These are phyloP conservation scores for Skeletonema menzelii DNA, from an alignment of 108 stramenopile genomes.

Conservation along the genomic window DNA sequence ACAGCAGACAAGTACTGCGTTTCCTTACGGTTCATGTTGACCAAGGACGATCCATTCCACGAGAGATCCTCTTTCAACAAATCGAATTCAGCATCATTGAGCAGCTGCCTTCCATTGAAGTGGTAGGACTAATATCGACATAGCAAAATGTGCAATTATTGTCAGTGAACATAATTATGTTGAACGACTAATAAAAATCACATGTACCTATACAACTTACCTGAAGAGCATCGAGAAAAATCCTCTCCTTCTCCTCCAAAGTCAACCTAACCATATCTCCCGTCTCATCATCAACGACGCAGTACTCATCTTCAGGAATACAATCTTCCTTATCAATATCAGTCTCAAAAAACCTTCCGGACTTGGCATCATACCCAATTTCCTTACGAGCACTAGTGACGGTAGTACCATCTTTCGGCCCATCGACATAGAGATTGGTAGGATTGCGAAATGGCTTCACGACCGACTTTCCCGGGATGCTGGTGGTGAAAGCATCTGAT, in stretches of 20 bases:
- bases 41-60: conserved; percentile 85
- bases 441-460: conserved; percentile 6
- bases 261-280: conserved; percentile 76
- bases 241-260: conserved; percentile 90
- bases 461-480: conserved; percentile 4
- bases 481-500: conserved; percentile 30
- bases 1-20: conserved; percentile 84
- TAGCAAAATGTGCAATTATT: not conserved
- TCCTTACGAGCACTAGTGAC: conserved; percentile 64
- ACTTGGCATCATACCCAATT: conserved; percentile 68
- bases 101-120: conserved; percentile 80
- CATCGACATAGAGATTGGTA: conserved; percentile 24
- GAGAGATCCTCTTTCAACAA: conserved; percentile 91
- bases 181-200: not conserved
- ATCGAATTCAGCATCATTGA: conserved; percentile 91
- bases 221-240: conserved; percentile 95
- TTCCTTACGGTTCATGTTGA: conserved; percentile 88
- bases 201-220: conserved; percentile 6
- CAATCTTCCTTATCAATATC: conserved; percentile 59
- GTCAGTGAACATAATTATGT: not conserved
- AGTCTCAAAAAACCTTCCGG: conserved; percentile 78
- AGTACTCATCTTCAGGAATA: conserved; percentile 84
- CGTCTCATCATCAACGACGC: conserved; percentile 69
- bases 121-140: conserved; percentile 69
- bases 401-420: conserved; percentile 42